Percentiles rank a stretch among this genome's conserved stretches.
Conservation (phyloP, 1,139 yeast species). For the Blastobotrys malaysiensis region DNA sequence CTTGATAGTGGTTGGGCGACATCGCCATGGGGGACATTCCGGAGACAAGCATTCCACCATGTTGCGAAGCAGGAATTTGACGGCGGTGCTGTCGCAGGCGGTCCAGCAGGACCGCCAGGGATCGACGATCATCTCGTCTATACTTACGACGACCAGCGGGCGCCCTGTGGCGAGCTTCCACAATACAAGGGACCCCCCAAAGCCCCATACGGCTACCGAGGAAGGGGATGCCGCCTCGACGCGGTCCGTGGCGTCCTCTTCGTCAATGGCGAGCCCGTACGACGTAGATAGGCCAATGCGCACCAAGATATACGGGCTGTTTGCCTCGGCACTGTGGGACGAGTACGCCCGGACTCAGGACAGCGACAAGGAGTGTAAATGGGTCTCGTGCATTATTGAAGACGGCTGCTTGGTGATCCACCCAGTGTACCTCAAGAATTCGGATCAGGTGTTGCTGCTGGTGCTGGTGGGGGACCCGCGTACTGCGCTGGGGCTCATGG, state of each 20-base stretch:
- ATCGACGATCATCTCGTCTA: constrained; percentile 26
- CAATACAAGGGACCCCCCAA: constrained; percentile 24
- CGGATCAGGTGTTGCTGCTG: constrained; percentile 21
- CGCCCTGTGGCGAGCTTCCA: constrained; percentile 27
- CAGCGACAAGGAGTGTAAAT: constrained; percentile 12
- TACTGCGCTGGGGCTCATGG: constrained; percentile 26
- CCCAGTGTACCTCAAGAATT: constrained; percentile 17
- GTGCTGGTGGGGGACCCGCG: constrained; percentile 27
- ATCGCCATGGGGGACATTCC: neutral
- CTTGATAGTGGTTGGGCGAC: neutral
- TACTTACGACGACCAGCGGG: constrained; percentile 24
- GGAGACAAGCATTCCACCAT: constrained; percentile 10
- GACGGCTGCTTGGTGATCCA: constrained; percentile 26
- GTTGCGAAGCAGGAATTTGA: constrained; percentile 26
- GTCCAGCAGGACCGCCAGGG: constrained; percentile 19
- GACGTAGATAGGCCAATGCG: constrained; percentile 26
- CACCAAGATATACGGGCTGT: constrained; percentile 27
- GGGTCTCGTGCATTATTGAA: constrained; percentile 25
- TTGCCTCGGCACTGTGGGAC: constrained; percentile 28
- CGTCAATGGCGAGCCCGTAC: constrained; percentile 18
- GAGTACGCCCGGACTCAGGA: constrained; percentile 20
- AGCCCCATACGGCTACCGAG: constrained; percentile 13
- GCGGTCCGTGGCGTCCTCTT: constrained; percentile 8
- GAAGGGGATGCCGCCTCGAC: constrained; percentile 9
- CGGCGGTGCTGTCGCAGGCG: constrained; percentile 25